These are phyloP conservation scores for Mentha longifolia DNA, from an alignment of 257 asterid genomes.

Conservation along the genomic window DNA sequence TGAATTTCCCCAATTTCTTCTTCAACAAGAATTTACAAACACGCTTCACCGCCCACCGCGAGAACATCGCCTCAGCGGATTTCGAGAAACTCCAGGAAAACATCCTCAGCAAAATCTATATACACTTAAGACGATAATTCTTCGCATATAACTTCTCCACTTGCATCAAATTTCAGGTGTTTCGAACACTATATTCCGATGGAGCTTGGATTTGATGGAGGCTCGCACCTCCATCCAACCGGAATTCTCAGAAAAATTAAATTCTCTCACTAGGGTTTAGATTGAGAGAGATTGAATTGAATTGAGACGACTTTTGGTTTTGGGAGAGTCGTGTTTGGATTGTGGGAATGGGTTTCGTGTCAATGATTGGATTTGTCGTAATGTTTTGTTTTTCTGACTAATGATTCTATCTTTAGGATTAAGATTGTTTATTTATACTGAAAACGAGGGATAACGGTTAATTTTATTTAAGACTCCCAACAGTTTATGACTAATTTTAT, in stretches of 20 bases:
- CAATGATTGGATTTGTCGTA: conserved; percentile 36
- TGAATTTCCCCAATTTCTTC: conserved; percentile 93
- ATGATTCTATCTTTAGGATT: background rate
- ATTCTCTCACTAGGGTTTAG: conserved; percentile 28
- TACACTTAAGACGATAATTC: background rate
- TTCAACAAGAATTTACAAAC: conserved; percentile 84
- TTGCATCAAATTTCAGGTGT: conserved; percentile 31
- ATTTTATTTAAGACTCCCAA: background rate
- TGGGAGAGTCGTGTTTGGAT: conserved; percentile 47
- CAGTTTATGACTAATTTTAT: background rate
- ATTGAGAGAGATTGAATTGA: conserved; percentile 16
- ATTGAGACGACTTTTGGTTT: conserved; percentile 35
- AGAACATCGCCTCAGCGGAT: conserved; percentile 97
- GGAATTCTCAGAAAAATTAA: conserved; percentile 29
- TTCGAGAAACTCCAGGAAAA: conserved; percentile 85
- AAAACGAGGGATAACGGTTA: conserved; percentile 32
- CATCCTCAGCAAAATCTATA: conserved; percentile 46
- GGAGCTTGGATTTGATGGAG: conserved; percentile 47
- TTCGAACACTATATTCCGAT: conserved; percentile 19
- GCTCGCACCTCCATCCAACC: conserved; percentile 63
- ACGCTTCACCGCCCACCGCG: conserved; percentile 96
- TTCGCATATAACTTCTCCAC: background rate
- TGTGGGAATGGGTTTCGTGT: conserved; percentile 34
- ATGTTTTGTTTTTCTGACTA: background rate
- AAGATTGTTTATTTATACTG: conserved; percentile 30